Evolutionary conservation across 169 alveolate species (phyloP), one percentile per base, ranked within the genome.

Genomic region (Prorocentrum cordatum): DNA sequence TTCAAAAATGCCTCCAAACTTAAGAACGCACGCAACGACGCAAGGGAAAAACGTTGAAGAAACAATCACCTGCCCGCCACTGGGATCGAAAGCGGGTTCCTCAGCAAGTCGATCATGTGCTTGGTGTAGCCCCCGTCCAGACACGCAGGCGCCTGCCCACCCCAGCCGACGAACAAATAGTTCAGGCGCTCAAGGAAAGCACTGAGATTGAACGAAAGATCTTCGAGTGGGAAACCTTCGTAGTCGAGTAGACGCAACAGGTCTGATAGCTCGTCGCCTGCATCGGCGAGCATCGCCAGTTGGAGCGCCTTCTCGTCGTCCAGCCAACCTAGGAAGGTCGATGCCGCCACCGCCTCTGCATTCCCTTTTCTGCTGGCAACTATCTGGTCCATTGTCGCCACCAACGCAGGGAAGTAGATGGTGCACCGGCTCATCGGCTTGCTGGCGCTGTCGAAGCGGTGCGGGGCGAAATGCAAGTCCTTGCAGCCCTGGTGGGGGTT

Each of bases 201-300:
- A 3, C 0, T 14, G 9, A 67, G 58, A 22, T 14, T 14, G 6
- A 18, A 4, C 4, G 54, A 35, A n/a, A 67, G 12, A 0, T 73
- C 85, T 22, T 47, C 85, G 22, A 73, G 3, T 7, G 85, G 71
- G 18, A 73, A 73, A 29, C 50, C 71, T 27, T 73, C 67, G n/a
- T 22, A 29, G 71, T 73, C 85, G 9, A 73, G 3, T 5, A 50
- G 36, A 1, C 85, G 50, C n/a, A 58, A 50, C 59, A 73, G 24
- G 22, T 2, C 14, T 27, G 54, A 29, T 31, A 50, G 47, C 61
- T 73, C 85, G 20, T 18, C n/a, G 24, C 71, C 68, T 6, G 50
- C 58, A 18, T 73, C 85, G 2, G 71, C 71, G 27, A 50, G 33
- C 85, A 73, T 73, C 9, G 71, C 70, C 14, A 54, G 6, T 20